Evolutionary conservation across 2,329 filamentous ascomycete species (phyloP), one percentile per base, ranked within the genome.

Genomic region (Penicillium nordicum): DNA sequence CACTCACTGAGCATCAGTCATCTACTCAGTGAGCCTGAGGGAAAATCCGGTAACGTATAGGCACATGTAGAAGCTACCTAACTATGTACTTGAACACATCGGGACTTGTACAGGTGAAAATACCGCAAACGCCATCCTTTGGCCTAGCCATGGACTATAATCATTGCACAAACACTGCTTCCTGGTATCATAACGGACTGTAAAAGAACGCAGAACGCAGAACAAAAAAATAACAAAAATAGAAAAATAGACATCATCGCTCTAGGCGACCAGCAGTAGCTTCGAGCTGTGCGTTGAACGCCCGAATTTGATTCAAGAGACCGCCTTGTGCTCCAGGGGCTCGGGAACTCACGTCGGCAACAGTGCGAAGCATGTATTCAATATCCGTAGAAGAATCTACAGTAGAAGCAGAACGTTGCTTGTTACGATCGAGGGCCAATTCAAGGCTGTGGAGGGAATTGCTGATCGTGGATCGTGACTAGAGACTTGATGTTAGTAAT

Each of bases 211-310:
- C 18, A 30, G 18, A 21, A 37, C 34, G 21, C 21, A 3, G 21
- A 21, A 21, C 21, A 21, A 21, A 37, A 43, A 46, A 43, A 4
- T 8, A 16, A 34, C 42, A 47, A 57, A 34, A 51, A 50, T 12
- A 43, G 32, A 7, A 44, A 30, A 34, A 44, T 21, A 45, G 51
- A 52, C 36, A 57, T 63, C 56, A 67, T 30, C 62, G 61, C 56
- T 71, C 70, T 9, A 73, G 55, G 36, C 50, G 59, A 23, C 58
- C 64, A 23, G 66, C 70, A 41, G 72, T 67, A 43, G 58, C 64
- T 58, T 79, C 76, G 21, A 79, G 68, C 60, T 76, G 73, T 29
- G 68, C 68, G 61, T 79, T 79, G 60, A 79, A 78, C 2, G 62
- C 60, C 48, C 69, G 72, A 32, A 79, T 70, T 54, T 72, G 75